Evolutionary conservation across 2,329 filamentous ascomycete genomes (phyloP).

Genomic region (Pseudodiploospora longispora): DNA sequence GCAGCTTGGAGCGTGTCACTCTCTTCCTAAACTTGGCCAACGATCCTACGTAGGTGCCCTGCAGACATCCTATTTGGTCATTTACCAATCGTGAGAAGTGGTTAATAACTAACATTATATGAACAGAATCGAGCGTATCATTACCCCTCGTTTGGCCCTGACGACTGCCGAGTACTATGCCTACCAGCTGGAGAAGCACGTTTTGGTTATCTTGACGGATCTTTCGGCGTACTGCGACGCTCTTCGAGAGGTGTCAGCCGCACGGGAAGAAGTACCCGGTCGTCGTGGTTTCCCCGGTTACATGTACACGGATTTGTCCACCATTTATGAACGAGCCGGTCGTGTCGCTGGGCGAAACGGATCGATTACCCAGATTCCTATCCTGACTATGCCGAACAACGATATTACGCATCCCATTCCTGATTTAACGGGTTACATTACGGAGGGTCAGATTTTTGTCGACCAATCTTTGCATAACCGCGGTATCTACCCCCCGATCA

Average conservation of each 20-base stretch:
- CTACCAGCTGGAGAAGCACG: conserved; percentile 99
- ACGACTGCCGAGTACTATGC: conserved; percentile 99
- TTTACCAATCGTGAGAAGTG: not conserved
- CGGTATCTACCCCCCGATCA: conserved; percentile 97
- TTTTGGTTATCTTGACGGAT: conserved; percentile 96
- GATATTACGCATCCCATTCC: conserved; percentile 99
- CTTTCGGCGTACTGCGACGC: conserved; percentile 97
- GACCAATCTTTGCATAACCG: conserved; percentile 92
- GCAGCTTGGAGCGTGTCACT: conserved; percentile 92
- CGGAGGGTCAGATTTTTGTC: conserved; percentile 96
- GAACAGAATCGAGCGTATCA: conserved; percentile 92
- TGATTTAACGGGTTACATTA: conserved; percentile 98
- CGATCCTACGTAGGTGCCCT: conserved; percentile 77
- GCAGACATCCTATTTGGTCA: not conserved
- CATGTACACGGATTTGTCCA: conserved; percentile 99
- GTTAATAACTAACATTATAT: conserved; percentile 9
- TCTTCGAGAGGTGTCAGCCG: conserved; percentile 95
- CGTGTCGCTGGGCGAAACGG: conserved; percentile 96
- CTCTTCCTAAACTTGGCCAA: conserved; percentile 99
- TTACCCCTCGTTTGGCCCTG: conserved; percentile 93
- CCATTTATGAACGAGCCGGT: conserved; percentile 97
- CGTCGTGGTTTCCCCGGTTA: conserved; percentile 99
- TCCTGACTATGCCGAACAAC: conserved; percentile 99
- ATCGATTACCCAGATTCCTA: conserved; percentile 98
- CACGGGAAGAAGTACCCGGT: conserved; percentile 96